A percentile compares a stretch with the other conserved stretches of the same genome.
phyloP scores from a whole-genome alignment of 441 rosid species.

The Bruguiera hainesii region DNA sequence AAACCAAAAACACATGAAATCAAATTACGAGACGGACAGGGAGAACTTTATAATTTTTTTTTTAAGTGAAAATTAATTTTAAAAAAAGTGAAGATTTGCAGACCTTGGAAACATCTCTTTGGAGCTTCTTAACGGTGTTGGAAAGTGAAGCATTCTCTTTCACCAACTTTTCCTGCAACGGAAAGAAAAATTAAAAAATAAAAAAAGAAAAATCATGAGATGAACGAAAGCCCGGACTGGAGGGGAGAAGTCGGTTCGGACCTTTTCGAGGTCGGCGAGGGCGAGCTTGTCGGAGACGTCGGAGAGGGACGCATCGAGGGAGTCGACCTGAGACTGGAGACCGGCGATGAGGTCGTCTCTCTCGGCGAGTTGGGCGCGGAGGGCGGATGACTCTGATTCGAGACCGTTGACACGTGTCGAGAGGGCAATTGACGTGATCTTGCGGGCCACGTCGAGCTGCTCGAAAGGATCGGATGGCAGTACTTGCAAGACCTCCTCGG shows the following conservation, averaged over 20 bases:
- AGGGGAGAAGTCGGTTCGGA: conserved; percentile 13
- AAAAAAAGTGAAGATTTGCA: neutral
- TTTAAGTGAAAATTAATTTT: too few relatives aligned
- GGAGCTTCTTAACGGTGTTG: conserved; percentile 69
- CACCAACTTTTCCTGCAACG: conserved; percentile 58
- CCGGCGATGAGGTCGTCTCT: conserved; percentile 58
- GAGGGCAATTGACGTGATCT: conserved; percentile 90
- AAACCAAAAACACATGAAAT: neutral
- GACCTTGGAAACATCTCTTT: conserved; percentile 87
- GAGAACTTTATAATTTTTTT: too few relatives aligned
- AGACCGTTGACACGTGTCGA: conserved; percentile 78
- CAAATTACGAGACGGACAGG: neutral
- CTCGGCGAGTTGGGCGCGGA: conserved; percentile 50
- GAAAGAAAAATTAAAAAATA: neutral
- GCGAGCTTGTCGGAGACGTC: conserved; percentile 58
- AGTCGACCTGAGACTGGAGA: conserved; percentile 57
- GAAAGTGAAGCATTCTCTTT: conserved; percentile 57
- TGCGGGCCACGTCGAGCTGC: conserved; percentile 92
- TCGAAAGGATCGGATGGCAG: conserved; percentile 88
- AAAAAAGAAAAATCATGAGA: neutral
- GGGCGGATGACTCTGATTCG: conserved; percentile 64
- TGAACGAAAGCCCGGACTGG: conserved; percentile 1
- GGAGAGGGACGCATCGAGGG: conserved; percentile 60
- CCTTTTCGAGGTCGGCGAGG: conserved; percentile 60
- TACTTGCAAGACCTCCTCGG: conserved; percentile 56